Evolutionary conservation across 805 yeast species (phyloP), one percentile per base, ranked within the genome.

Genomic region (Candida schatavii): DNA sequence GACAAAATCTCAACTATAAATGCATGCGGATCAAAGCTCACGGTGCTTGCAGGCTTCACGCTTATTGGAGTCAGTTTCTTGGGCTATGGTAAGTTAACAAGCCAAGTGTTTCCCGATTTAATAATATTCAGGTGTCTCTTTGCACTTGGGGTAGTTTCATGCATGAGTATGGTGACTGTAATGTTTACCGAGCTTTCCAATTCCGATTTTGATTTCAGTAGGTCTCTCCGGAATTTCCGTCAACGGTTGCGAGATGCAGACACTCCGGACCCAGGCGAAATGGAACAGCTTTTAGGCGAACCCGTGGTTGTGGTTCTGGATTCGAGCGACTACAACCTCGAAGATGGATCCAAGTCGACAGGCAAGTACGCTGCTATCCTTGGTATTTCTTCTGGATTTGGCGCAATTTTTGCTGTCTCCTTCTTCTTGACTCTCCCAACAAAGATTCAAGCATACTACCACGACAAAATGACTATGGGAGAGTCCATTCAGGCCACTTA

Each of bases 401-500:
- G 89, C 37, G 89, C 88, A 1, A 71, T 83, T 1, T 74, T 80
- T 45, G 72, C 87, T 0, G 87, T 81, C 0, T 54, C 75, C 1
- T 58, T 72, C 31, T 71, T 79, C 32, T 57, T 83, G 17, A 75
- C 87, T 11, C 58, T 83, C 17, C 88, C 88, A 0, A 70, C 76
- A 1, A 64, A 59, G 44, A 64, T 78, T 43, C 75, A 74, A 10
- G 52, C 61, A 15, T 47, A 52, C 9, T 65, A 61, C 37, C 72
- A 79, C 14, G 72, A 52, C 15, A 7, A 7, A 7, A 35, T 59
- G 5, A 40, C 58, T n/a, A 44, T 74, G 5, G 62, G 60, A 14
- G 57, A 51, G 4, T 74, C 81, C 1, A 55, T 83, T 41, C 67
- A 68, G 46, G 49, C 56, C 13, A 61, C 88, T 1, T 83, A 80